Evolutionary conservation across 768 basidiomycete species (phyloP), one percentile per base, ranked within the genome.

Genomic region (Leccinum uliginosum): DNA sequence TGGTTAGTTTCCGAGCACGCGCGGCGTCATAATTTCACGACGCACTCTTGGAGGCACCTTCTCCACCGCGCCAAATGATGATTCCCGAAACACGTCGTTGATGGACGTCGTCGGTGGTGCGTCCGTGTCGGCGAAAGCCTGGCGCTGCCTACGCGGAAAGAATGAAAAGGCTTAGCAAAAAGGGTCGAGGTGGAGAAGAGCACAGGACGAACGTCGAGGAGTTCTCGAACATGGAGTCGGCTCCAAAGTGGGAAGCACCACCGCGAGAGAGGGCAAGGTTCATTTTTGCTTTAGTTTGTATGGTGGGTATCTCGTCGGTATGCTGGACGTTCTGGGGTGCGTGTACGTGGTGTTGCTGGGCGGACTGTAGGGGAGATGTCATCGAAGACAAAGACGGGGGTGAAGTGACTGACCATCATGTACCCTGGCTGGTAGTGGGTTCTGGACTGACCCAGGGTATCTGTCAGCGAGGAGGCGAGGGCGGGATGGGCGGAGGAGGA

Each of bases 181-280:
- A 29, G 44, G 51, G 55, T 54, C 44, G 32, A 43, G 0, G 46
- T 8, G 15, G 14, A 4, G 17, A 26, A 23, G 47, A 47, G n/a
- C n/a, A 66, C 17, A 8, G 51, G 45, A 65, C 54, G 4, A 17
- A 65, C 71, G 71, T 62, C 11, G 64, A 58, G 40, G 84, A 78
- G 61, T 82, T 89, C 68, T 89, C 83, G 62, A 91, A 91, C 89
- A 91, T 89, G 21, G 89, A 89, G 59, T 89, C 88, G 74, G 87
- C 83, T 2, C 90, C 90, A 73, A 90, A 91, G 58, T 89, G 87
- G 17, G 84, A 80, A 2, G 84, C 77, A 21, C 83, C 76, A 12
- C 83, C 81, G 54, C 86, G 79, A 19, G 86, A 78, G 17, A 89
- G 75, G 6, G 80, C 80, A 57, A 85, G 80, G 67, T 86, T 91